Conservation (phyloP, 352 stramenopile genomes). For the Phytophthora quininea region DNA sequence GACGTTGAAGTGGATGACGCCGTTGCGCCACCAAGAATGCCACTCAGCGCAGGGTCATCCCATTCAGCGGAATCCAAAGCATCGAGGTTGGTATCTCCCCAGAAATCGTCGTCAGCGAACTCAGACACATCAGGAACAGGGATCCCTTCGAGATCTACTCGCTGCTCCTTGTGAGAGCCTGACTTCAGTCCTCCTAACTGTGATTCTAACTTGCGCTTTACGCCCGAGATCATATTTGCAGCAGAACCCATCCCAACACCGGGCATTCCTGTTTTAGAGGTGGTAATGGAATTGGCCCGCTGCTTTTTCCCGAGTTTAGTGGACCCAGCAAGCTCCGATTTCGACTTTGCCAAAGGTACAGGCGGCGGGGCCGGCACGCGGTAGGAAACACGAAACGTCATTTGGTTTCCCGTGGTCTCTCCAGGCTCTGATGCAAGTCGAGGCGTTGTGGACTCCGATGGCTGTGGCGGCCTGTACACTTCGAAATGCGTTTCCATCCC, state of each 20-base stretch:
- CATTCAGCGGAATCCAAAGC: constrained; percentile 82
- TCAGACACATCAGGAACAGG: constrained; percentile 71
- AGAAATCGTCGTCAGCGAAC: constrained; percentile 89
- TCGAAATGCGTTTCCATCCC: constrained; percentile 65
- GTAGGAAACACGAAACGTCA: constrained; percentile 72
- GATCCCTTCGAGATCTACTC: constrained; percentile 80
- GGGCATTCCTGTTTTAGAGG: constrained; percentile 11
- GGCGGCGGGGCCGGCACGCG: constrained; percentile 57
- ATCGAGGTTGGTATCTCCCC: constrained; percentile 88
- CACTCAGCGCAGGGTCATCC: constrained; percentile 67
- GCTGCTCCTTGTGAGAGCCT: constrained; percentile 59
- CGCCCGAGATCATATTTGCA: constrained; percentile 14
- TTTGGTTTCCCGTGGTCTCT: constrained; percentile 35
- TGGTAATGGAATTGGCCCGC: constrained; percentile 28
- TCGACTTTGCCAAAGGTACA: constrained; percentile 32
- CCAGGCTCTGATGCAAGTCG: constrained; percentile 35
- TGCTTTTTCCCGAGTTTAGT: constrained; percentile 71
- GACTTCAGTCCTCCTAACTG: constrained; percentile 38
- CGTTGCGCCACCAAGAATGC: constrained; percentile 41
- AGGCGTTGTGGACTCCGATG: background rate
- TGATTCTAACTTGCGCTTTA: constrained; percentile 80
- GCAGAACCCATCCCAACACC: constrained; percentile 15
- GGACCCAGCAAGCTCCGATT: constrained; percentile 35
- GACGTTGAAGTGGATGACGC: too few species aligned
- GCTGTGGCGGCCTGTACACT: constrained; percentile 56